phyloP scores from a whole-genome alignment of 768 basidiomycete genomes.

The Hemileccinum rubropunctum region DNA sequence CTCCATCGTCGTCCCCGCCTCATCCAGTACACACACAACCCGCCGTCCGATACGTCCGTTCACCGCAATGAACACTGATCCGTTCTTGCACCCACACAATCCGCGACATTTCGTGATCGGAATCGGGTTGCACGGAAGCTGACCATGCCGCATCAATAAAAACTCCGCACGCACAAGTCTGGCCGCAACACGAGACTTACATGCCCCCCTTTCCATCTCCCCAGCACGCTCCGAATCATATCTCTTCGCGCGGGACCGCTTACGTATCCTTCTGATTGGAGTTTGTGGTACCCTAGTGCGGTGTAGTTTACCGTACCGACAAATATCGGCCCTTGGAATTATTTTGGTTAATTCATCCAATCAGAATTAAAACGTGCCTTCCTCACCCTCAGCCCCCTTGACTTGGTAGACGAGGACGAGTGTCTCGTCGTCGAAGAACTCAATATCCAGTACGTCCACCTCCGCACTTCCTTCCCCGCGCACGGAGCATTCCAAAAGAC shows the following conservation, averaged over 20 bases:
- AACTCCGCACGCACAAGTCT: slow-evolving; percentile 31
- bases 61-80: slow-evolving; percentile 58
- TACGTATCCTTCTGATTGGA: slow-evolving; percentile 51
- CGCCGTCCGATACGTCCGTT: slow-evolving; percentile 75
- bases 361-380: slow-evolving; percentile 11
- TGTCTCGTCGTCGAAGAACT: slow-evolving; percentile 78
- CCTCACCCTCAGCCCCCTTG: slow-evolving; percentile 48
- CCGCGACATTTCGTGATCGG: slow-evolving; percentile 57
- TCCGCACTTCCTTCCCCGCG: slow-evolving; percentile 28
- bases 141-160: slow-evolving; percentile 30
- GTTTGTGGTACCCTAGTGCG: slow-evolving; percentile 55
- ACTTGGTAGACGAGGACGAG: slow-evolving; percentile 63
- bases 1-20: slow-evolving; percentile 61
- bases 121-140: slow-evolving; percentile 50
- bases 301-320: slow-evolving; percentile 65
- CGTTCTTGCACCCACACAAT: slow-evolving; percentile 50
- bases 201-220: slow-evolving; percentile 59
- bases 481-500: slow-evolving; percentile 50
- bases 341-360: slow-evolving; percentile 32
- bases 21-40: slow-evolving; percentile 73
- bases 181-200: slow-evolving; percentile 45
- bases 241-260: slow-evolving; percentile 57
- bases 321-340: slow-evolving; percentile 46
- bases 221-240: slow-evolving; percentile 57
- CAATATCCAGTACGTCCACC: slow-evolving; percentile 59